phyloP scores from a whole-genome alignment of 2,329 filamentous ascomycete genomes.

The Endoconidiophora laricicola region DNA sequence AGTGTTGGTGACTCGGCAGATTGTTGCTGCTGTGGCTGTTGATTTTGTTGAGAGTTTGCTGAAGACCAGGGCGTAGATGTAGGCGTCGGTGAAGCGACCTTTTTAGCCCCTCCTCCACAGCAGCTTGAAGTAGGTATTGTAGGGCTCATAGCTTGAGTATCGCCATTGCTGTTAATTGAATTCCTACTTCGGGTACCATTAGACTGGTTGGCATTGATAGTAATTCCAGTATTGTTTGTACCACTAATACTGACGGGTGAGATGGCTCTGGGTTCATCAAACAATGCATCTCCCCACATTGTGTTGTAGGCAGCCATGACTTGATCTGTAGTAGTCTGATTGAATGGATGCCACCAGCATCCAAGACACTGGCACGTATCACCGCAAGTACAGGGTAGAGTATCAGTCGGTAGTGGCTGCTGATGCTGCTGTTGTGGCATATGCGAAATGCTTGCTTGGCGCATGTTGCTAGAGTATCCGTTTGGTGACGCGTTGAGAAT shows the following conservation, averaged over 20 bases:
- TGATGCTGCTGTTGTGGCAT: slow-evolving; percentile 4
- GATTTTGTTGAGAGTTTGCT: too few species aligned
- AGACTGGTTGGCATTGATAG: too few species aligned
- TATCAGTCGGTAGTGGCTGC: slow-evolving; percentile 19
- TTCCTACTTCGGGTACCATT: too few species aligned
- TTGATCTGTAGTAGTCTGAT: slow-evolving; percentile 40
- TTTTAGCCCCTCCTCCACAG: too few species aligned
- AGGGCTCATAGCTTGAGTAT: too few species aligned
- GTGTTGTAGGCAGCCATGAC: slow-evolving; percentile 32
- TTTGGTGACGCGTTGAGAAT: too few species aligned
- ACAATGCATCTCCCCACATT: slow-evolving; percentile 23
- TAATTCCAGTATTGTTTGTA: too few species aligned
- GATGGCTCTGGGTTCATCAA: slow-evolving; percentile 1
- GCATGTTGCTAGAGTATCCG: too few species aligned
- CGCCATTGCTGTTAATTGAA: too few species aligned
- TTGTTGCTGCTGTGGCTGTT: too few species aligned
- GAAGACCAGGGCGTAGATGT: background rate
- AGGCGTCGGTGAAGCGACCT: background rate
- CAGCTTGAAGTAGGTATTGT: too few species aligned
- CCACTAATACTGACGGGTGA: too few species aligned
- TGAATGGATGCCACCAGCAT: slow-evolving; percentile 51
- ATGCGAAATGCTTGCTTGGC: background rate
- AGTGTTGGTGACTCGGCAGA: slow-evolving; percentile 13
- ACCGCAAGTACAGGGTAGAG: slow-evolving; percentile 42
- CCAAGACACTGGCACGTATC: slow-evolving; percentile 50